phyloP scores from a whole-genome alignment of 2,329 filamentous ascomycete species.

The Hypoxylon sp. region DNA sequence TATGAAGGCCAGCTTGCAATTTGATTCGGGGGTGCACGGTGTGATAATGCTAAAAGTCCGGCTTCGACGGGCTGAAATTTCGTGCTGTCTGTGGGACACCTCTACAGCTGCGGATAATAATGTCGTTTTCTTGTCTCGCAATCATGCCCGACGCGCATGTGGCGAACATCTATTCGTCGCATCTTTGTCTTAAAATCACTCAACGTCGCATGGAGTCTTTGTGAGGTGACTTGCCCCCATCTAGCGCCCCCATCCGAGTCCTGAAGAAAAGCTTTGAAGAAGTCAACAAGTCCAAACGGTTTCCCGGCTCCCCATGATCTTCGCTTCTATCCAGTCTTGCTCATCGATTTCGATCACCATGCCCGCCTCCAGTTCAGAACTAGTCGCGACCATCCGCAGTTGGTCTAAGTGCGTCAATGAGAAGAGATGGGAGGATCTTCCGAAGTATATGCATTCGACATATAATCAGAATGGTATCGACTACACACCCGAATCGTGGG shows the following conservation, averaged over 20 bases:
- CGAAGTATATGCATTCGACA: constrained; percentile 24
- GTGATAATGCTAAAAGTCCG: constrained; percentile 13
- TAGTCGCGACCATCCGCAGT: constrained; percentile 21
- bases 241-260: neutral
- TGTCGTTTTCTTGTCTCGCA: constrained; percentile 10
- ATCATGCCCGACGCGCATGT: constrained; percentile 16
- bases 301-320: too few relatives aligned
- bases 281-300: too few relatives aligned
- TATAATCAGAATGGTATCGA: constrained; percentile 30
- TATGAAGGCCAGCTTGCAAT: too few relatives aligned
- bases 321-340: too few relatives aligned
- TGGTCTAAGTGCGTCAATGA: constrained; percentile 31
- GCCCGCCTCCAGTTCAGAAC: constrained; percentile 18
- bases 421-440: constrained; percentile 32
- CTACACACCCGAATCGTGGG: constrained; percentile 28
- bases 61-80: constrained; percentile 2
- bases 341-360: constrained; percentile 19
- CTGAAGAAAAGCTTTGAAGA: neutral
- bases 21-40: constrained; percentile 1
- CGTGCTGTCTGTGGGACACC: constrained; percentile 5
- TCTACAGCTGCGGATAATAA: constrained; percentile 9
- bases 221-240: neutral
- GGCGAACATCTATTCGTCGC: constrained; percentile 23
- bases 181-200: constrained; percentile 1
- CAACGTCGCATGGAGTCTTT: constrained; percentile 7